Evolutionary conservation across 169 alveolate species (phyloP).

Genomic region (Plasmodium malariae): DNA sequence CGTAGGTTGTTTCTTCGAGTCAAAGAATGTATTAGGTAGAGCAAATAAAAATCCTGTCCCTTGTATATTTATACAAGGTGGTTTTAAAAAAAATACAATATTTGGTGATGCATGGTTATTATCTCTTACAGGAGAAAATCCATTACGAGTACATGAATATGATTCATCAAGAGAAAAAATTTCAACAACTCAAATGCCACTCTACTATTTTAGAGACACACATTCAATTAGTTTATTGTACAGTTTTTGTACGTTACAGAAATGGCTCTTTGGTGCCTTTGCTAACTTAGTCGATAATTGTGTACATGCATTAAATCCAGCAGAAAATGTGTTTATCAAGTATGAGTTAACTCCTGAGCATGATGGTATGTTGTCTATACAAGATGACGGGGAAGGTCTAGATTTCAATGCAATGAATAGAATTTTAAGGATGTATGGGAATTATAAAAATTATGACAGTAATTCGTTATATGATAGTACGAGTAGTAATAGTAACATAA

Average conservation of each 20-base stretch:
- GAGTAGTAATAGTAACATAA: conserved; percentile 12
- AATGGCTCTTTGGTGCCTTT: conserved; percentile 91
- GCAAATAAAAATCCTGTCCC: conserved; percentile 86
- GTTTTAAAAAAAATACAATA: conserved; percentile 84
- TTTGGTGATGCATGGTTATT: conserved; percentile 88
- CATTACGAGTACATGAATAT: conserved; percentile 76
- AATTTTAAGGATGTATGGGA: conserved; percentile 87
- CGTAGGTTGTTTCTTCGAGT: conserved; percentile 88
- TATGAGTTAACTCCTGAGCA: conserved; percentile 86
- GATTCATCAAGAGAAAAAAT: conserved; percentile 75
- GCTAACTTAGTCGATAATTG: conserved; percentile 88
- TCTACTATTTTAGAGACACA: conserved; percentile 86
- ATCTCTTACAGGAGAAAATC: conserved; percentile 87
- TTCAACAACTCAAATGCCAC: conserved; percentile 81
- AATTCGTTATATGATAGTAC: background rate
- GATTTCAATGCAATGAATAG: conserved; percentile 85
- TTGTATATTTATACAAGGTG: conserved; percentile 88
- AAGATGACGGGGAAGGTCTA: conserved; percentile 90
- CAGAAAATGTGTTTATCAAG: conserved; percentile 80
- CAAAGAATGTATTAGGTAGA: conserved; percentile 83
- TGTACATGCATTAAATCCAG: conserved; percentile 81
- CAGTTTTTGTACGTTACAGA: conserved; percentile 86
- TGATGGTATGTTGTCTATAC: conserved; percentile 85
- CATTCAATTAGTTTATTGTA: conserved; percentile 87
- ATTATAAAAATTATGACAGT: conserved; percentile 60